These are phyloP conservation scores for Calonectria hongkongensis DNA, from an alignment of 2,329 filamentous ascomycete species.

Conservation along the genomic window DNA sequence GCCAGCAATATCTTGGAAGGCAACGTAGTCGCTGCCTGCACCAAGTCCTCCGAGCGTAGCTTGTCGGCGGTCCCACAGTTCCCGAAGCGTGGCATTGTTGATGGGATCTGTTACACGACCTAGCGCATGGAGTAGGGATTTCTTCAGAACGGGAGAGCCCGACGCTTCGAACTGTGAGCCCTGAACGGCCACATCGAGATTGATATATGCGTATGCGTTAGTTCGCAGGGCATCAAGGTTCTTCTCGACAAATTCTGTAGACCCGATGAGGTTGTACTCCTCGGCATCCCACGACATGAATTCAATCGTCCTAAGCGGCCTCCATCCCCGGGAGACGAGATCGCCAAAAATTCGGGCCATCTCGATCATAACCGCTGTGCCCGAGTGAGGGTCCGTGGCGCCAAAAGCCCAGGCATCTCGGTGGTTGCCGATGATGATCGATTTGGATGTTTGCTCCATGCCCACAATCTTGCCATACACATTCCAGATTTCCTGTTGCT, in stretches of 20 bases:
- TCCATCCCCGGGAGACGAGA: constrained; percentile 86
- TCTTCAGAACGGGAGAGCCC: constrained; percentile 87
- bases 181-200: constrained; percentile 88
- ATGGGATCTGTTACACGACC: constrained; percentile 84
- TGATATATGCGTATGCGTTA: constrained; percentile 90
- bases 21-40: constrained; percentile 87
- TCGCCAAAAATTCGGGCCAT: constrained; percentile 89
- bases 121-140: constrained; percentile 82
- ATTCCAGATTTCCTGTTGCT: constrained; percentile 92
- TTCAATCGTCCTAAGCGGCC: constrained; percentile 93
- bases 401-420: constrained; percentile 95
- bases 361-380: constrained; percentile 94
- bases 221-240: constrained; percentile 83
- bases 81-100: constrained; percentile 81
- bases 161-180: constrained; percentile 85
- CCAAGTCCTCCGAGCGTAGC: constrained; percentile 81
- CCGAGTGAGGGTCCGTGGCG: constrained; percentile 88
- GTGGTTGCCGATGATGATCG: constrained; percentile 93
- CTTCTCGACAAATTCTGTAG: constrained; percentile 95
- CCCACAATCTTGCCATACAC: constrained; percentile 89
- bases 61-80: constrained; percentile 83
- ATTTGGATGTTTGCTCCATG: constrained; percentile 88
- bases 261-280: constrained; percentile 95
- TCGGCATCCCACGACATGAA: constrained; percentile 98
- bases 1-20: constrained; percentile 94